A percentile compares a stretch with the other conserved stretches of the same genome.
These are phyloP conservation scores for Sutorius australiensis DNA, from an alignment of 768 basidiomycete species.

Conservation along the genomic window DNA sequence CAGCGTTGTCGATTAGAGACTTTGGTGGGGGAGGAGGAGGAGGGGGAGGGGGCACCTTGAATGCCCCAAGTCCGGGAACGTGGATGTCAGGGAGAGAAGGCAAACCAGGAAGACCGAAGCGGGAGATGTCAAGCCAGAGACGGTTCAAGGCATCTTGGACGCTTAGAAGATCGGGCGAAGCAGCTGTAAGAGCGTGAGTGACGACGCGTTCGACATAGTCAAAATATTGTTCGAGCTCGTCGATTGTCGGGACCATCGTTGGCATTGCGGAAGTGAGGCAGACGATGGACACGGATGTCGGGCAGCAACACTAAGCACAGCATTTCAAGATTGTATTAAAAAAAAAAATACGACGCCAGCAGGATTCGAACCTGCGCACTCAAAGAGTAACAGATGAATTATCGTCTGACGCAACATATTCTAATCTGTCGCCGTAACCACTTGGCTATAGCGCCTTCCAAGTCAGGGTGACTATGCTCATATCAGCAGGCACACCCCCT, in stretches of 20 bases:
- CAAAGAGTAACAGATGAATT: slow-evolving; percentile 59
- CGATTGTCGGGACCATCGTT: slow-evolving; percentile 45
- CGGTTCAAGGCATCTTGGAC: slow-evolving; percentile 63
- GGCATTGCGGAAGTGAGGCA: slow-evolving; percentile 1
- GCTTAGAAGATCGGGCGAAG: slow-evolving; percentile 57
- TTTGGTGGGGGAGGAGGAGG: slow-evolving; percentile 55
- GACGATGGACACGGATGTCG: background rate
- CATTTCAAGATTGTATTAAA: background rate
- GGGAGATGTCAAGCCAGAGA: slow-evolving; percentile 75
- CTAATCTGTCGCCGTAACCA: slow-evolving; percentile 79
- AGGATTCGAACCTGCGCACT: slow-evolving; percentile 69
- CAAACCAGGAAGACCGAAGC: slow-evolving; percentile 64
- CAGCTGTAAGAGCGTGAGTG: slow-evolving; percentile 50
- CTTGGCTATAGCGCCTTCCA: slow-evolving; percentile 68
- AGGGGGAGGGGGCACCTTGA: slow-evolving; percentile 63
- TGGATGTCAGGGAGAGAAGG: slow-evolving; percentile 47
- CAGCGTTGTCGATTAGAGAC: slow-evolving; percentile 44
- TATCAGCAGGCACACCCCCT: too few species aligned
- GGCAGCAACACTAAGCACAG: slow-evolving; percentile 10
- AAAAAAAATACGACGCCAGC: slow-evolving; percentile 47
- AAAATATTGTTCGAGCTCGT: slow-evolving; percentile 70
- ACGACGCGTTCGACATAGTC: slow-evolving; percentile 62
- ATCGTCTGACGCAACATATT: slow-evolving; percentile 27
- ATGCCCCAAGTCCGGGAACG: slow-evolving; percentile 64
- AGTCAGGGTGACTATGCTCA: rapidly evolving